Evolutionary conservation across 768 basidiomycete species (phyloP).

Genomic region (Lyophyllum shimeji): DNA sequence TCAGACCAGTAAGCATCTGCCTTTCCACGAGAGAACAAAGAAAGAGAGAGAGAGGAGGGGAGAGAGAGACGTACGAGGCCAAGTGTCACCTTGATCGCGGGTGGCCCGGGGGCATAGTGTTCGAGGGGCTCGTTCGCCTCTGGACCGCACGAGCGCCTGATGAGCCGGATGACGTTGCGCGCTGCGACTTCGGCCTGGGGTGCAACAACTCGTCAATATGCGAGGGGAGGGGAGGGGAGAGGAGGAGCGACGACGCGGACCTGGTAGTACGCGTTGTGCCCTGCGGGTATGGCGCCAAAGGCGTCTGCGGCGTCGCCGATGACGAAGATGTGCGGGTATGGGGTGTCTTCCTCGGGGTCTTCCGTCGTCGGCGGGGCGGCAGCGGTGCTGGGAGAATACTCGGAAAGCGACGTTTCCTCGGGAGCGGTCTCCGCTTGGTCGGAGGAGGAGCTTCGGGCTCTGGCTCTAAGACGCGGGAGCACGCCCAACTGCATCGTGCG

Average conservation of each 20-base stretch:
- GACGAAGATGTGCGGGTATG: conserved; percentile 58
- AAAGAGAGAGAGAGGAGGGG: neutral
- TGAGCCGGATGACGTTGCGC: conserved; percentile 49
- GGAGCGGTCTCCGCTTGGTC: conserved; percentile 19
- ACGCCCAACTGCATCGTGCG: conserved; percentile 52
- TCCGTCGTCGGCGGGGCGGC: neutral
- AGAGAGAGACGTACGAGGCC: conserved; percentile 43
- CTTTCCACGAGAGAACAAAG: too few relatives aligned
- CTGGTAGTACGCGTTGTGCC: conserved; percentile 56
- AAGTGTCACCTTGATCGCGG: conserved; percentile 63
- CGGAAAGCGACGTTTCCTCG: conserved; percentile 19
- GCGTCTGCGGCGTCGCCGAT: conserved; percentile 65
- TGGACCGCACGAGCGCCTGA: conserved; percentile 22
- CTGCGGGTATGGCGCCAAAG: conserved; percentile 62
- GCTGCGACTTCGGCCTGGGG: conserved; percentile 49
- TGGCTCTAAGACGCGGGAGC: conserved; percentile 5
- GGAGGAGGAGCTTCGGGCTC: too few relatives aligned
- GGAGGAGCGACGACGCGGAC: conserved; percentile 18
- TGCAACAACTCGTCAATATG: neutral
- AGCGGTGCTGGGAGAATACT: neutral
- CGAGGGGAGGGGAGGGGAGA: neutral
- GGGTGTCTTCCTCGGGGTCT: conserved; percentile 19
- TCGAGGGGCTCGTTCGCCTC: conserved; percentile 33
- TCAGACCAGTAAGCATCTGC: too few relatives aligned
- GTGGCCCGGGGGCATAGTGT: conserved; percentile 42